phyloP scores from a whole-genome alignment of 2,329 filamentous ascomycete genomes.

The Alternaria triticina region DNA sequence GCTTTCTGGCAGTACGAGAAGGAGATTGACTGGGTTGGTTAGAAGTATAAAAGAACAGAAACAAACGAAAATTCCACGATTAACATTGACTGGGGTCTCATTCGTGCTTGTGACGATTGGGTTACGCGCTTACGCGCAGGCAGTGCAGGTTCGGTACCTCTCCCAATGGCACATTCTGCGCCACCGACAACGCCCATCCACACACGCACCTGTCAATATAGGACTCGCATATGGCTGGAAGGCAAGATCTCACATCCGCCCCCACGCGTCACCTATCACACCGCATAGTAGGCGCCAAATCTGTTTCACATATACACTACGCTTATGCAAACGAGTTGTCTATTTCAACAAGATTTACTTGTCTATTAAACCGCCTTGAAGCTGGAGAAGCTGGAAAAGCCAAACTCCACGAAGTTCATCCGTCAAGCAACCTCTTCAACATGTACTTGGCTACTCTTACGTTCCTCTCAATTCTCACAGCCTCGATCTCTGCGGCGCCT shows the following conservation, averaged over 20 bases:
- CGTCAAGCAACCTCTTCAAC: background rate
- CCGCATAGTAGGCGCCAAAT: background rate
- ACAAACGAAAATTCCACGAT: background rate
- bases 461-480: background rate
- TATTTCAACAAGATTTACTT: background rate
- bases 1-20: conserved; percentile 51
- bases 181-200: background rate
- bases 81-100: background rate
- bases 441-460: background rate
- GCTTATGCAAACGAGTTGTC: background rate
- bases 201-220: background rate
- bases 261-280: background rate
- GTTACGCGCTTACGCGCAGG: background rate
- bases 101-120: background rate
- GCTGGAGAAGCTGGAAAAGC: background rate
- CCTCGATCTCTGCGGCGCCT: background rate
- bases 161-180: background rate
- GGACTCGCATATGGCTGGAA: background rate
- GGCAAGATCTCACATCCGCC: background rate
- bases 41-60: conserved; percentile 27
- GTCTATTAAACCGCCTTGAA: background rate
- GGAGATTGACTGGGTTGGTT: conserved; percentile 45
- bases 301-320: background rate
- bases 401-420: background rate
- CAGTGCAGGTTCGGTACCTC: background rate